phyloP scores from a whole-genome alignment of 176 grass and related monocot species.

The Lolium perenne region DNA sequence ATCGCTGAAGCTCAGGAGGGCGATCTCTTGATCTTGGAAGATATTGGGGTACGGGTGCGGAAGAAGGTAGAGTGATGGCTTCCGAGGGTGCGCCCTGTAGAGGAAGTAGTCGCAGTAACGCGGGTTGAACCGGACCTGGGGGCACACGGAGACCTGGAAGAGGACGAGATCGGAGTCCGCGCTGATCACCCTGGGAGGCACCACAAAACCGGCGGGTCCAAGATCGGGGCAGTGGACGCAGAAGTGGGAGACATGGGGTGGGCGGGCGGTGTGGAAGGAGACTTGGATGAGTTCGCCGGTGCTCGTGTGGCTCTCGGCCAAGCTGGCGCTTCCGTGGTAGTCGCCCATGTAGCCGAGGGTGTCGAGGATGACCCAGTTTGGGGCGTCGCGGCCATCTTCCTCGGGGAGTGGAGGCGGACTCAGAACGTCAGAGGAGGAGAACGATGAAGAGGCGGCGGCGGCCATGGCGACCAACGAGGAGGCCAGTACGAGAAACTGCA shows the following conservation, averaged over 20 bases:
- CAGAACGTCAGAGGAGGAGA: no score
- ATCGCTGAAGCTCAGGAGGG: neutral
- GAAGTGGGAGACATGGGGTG: neutral
- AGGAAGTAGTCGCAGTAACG: neutral
- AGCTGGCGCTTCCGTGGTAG: neutral
- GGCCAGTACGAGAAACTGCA: no score
- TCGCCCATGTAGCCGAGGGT: neutral
- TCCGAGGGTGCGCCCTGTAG: neutral
- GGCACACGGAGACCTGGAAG: neutral
- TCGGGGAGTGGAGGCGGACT: neutral
- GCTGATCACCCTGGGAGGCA: neutral
- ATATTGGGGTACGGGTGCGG: neutral
- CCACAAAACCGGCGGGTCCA: neutral
- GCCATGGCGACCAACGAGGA: neutral
- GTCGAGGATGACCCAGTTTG: neutral
- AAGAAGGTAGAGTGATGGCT: neutral
- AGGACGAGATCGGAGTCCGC: neutral
- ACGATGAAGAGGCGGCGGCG: no score
- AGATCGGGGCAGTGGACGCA: no score
- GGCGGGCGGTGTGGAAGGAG: neutral
- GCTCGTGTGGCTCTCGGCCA: neutral
- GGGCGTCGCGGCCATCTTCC: neutral
- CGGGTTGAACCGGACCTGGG: neutral
- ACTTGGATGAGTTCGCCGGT: neutral
- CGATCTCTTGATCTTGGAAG: neutral